Percentiles rank a stretch among this genome's conserved stretches.
These are phyloP conservation scores for Monilinia fructicola DNA, from an alignment of 2,329 filamentous ascomycete genomes.

Conservation along the genomic window DNA sequence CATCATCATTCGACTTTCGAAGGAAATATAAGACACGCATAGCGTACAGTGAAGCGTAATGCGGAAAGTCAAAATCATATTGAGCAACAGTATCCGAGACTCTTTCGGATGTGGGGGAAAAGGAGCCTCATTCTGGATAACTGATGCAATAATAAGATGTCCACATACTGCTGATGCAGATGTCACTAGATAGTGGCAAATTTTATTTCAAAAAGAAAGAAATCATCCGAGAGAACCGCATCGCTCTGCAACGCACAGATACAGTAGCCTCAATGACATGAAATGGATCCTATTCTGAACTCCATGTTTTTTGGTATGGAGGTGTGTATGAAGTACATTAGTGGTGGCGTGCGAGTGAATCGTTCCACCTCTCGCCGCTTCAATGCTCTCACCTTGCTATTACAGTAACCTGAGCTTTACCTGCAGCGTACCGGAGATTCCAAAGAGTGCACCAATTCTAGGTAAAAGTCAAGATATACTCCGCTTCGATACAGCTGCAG, in stretches of 20 bases:
- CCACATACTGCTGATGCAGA: slow-evolving; percentile 4
- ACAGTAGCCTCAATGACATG: background rate
- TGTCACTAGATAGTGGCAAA: slow-evolving; percentile 14
- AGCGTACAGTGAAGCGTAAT: background rate
- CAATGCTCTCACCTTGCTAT: background rate
- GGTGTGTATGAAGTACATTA: slow-evolving; percentile 5
- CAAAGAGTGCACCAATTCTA: too few relatives aligned
- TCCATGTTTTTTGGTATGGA: slow-evolving; percentile 3
- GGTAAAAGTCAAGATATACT: slow-evolving; percentile 4
- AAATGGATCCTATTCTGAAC: slow-evolving; percentile 1
- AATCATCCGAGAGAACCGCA: background rate
- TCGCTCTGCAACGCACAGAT: background rate
- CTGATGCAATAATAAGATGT: slow-evolving; percentile 4
- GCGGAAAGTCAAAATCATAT: slow-evolving; percentile 8
- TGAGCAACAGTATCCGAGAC: slow-evolving; percentile 5
- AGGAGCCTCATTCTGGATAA: slow-evolving; percentile 12
- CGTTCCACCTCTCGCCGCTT: slow-evolving; percentile 9
- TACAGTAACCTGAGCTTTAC: background rate
- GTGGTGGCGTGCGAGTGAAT: background rate
- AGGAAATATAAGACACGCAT: slow-evolving; percentile 2
- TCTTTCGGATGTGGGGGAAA: background rate
- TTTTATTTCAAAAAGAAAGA: background rate
- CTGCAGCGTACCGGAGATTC: background rate
- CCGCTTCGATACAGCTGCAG: slow-evolving; percentile 6
- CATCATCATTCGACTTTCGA: background rate